Base-by-base conservation (phyloP, 495 filamentous ascomycete species). In the Penicillium bialowiezense region DNA sequence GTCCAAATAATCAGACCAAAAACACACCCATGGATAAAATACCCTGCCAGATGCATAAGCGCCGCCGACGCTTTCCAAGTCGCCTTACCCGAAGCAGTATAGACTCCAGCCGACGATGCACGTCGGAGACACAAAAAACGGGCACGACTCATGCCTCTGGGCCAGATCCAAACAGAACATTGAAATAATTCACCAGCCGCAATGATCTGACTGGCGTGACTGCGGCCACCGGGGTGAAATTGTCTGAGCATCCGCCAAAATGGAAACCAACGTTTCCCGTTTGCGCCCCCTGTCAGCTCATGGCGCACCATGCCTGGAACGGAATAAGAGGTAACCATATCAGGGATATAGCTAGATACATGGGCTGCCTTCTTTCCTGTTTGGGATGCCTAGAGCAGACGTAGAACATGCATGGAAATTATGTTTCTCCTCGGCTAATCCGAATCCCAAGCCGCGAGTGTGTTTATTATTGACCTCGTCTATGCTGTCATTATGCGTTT, bases 351-450 rank as follows among this genome's bases (percentile, higher is more conserved):
- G 20, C 23, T 8, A 4, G 4, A 5, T 33, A 1, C 31, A 18
- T 15, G 20, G 13, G 8, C 40, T 32, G 19, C 14, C 8, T 46
- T 41, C n/a, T 43, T 46, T 31, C 15, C 33, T 19, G 38, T 26
- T 34, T 39, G 23, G 15, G 23, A 33, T 46, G 47, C 48, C 51
- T 65, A 61, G 63, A 71, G 60, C 62, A 52, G 63, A 51, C 66
- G 67, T 60, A 72, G 69, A 73, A 74, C 43, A 68, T 72, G 71
- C 69, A 73, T 73, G 64, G 71, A 71, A 74, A 65, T 63, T 59
- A 56, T 58, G 58, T 57, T 58, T 50, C 48, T 60, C 18, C 36
- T 51, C 46, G 38, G 50, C 14, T 39, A 15, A 31, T 38, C 41
- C 12, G 39, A 26, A 26, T 3, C 23, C 23, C n/a, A n/a, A n/a